phyloP scores from a whole-genome alignment of 441 rosid genomes.

The Croton laevigatus region DNA sequence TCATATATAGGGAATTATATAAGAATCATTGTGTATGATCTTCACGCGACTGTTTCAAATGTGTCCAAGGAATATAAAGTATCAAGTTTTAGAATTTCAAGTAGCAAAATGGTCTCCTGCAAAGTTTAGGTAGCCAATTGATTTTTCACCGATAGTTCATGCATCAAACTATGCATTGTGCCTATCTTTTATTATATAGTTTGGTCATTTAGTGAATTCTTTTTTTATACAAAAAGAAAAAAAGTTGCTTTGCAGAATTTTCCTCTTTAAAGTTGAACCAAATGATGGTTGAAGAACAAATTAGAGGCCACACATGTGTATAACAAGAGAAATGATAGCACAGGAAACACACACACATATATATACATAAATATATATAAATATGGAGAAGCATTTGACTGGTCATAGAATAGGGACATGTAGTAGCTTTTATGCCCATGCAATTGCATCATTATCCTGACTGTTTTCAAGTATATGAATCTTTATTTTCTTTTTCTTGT shows the following conservation, averaged over 20 bases:
- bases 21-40: no score
- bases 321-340: neutral
- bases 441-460: constrained; percentile 31
- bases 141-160: no score
- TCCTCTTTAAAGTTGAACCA: neutral
- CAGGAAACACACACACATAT: no score
- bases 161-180: no score
- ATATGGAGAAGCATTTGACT: constrained; percentile 23
- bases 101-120: no score
- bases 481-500: neutral
- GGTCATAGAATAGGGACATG: constrained; percentile 32
- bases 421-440: constrained; percentile 27
- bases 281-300: constrained; percentile 8
- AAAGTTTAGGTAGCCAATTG: no score
- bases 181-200: no score
- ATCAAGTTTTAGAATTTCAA: no score
- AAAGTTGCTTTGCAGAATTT: neutral
- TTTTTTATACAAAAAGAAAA: neutral
- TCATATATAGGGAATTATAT: no score
- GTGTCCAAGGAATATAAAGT: no score
- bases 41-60: no score
- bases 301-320: constrained; percentile 17
- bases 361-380: neutral
- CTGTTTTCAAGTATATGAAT: no score
- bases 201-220: neutral